Conservation (phyloP, 805 yeast genomes). For the Candida piceae region DNA sequence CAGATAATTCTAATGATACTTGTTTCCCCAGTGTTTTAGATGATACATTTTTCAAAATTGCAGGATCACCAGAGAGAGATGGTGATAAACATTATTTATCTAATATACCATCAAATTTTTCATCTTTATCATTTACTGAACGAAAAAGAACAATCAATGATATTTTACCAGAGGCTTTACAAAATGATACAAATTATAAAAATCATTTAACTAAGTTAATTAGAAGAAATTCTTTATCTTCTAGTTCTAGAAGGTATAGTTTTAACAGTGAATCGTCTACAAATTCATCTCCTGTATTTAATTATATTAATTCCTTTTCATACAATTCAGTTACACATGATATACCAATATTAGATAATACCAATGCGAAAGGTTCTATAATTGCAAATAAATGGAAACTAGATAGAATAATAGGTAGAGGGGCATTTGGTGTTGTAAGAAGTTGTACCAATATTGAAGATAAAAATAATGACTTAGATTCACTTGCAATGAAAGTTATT, state of each 20-base stretch:
- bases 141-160: conserved; percentile 33
- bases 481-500: conserved; percentile 29
- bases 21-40: conserved; percentile 12
- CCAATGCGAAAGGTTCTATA: conserved; percentile 63
- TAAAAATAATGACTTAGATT: no score
- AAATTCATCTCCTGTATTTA: conserved; percentile 20
- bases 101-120: conserved; percentile 44
- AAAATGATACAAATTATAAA: conserved; percentile 25
- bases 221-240: conserved; percentile 9
- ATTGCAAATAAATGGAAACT: conserved; percentile 49
- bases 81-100: conserved; percentile 38
- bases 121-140: conserved; percentile 49
- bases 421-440: conserved; percentile 86
- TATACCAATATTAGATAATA: conserved; percentile 11
- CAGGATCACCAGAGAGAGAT: conserved; percentile 30
- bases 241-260: background rate
- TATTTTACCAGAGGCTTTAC: conserved; percentile 24
- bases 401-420: conserved; percentile 77
- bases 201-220: conserved; percentile 28
- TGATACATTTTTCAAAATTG: conserved; percentile 19
- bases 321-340: conserved; percentile 7
- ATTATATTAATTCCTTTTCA: conserved; percentile 19
- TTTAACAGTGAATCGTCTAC: conserved; percentile 8
- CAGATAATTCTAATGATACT: no score
- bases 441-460: conserved; percentile 18